A percentile compares a stretch with the other conserved stretches of the same genome.
Evolutionary conservation across 2,329 filamentous ascomycete genomes (phyloP).

Genomic region (Trichoderma sp.): DNA sequence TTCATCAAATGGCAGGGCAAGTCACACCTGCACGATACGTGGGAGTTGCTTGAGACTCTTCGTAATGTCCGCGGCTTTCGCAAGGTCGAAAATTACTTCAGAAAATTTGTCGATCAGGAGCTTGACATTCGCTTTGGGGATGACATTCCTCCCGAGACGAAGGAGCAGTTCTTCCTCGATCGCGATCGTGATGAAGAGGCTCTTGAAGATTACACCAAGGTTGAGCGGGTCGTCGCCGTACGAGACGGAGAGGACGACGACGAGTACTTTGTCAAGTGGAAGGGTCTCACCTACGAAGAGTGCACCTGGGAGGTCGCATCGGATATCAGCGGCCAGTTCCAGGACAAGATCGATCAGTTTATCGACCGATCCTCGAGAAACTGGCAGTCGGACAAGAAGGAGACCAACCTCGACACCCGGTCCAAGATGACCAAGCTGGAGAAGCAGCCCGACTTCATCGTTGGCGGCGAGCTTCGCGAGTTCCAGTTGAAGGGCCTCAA

Average conservation of each 20-base stretch:
- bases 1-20: conserved; percentile 96
- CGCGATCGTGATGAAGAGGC: conserved; percentile 88
- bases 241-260: conserved; percentile 77
- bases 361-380: conserved; percentile 80
- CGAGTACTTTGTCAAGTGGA: conserved; percentile 97
- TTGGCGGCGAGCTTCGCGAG: conserved; percentile 79
- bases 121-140: conserved; percentile 75
- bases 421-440: conserved; percentile 73
- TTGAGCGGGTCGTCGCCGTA: conserved; percentile 87
- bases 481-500: conserved; percentile 95
- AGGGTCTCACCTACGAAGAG: conserved; percentile 86
- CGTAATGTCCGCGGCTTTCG: conserved; percentile 79
- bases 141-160: conserved; percentile 78
- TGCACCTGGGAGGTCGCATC: conserved; percentile 89
- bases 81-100: conserved; percentile 93
- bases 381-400: conserved; percentile 76
- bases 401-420: conserved; percentile 75
- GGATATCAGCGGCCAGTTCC: conserved; percentile 75
- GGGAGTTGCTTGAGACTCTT: conserved; percentile 79
- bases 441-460: conserved; percentile 82
- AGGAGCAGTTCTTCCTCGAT: conserved; percentile 93
- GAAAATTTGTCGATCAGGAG: conserved; percentile 78
- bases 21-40: conserved; percentile 93
- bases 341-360: conserved; percentile 89
- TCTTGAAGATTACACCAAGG: conserved; percentile 84